Conservation (phyloP, 208 protist species). For the Trypanosoma caninum region DNA sequence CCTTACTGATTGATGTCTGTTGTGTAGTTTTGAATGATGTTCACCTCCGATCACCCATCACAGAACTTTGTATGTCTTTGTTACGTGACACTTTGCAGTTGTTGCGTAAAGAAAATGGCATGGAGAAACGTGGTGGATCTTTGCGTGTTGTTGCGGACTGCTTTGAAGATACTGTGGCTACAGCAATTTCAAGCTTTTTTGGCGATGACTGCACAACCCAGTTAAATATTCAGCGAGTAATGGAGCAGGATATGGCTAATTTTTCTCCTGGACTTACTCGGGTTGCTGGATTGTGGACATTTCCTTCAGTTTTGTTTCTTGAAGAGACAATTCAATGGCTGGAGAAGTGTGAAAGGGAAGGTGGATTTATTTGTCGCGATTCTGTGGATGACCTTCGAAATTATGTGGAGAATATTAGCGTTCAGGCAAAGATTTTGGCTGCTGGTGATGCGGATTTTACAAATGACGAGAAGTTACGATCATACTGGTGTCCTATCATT, state of each 20-base stretch:
- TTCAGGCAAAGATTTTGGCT: conserved; percentile 65
- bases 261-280: background rate
- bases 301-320: conserved; percentile 47
- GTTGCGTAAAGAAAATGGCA: conserved; percentile 9
- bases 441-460: conserved; percentile 62
- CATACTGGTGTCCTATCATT: conserved; percentile 64
- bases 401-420: conserved; percentile 78
- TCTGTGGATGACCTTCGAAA: conserved; percentile 43
- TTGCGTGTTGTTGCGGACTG: conserved; percentile 72
- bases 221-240: conserved; percentile 14
- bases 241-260: conserved; percentile 16
- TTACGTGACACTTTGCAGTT: conserved; percentile 45
- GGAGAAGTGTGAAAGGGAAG: conserved; percentile 63
- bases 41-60: conserved; percentile 63
- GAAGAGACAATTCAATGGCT: conserved; percentile 87
- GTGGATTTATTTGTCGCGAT: conserved; percentile 52
- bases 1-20: conserved; percentile 59
- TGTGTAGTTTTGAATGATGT: conserved; percentile 83
- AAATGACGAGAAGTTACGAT: conserved; percentile 36
- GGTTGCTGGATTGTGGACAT: background rate
- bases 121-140: conserved; percentile 8
- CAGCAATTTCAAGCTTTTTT: conserved; percentile 56
- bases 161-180: conserved; percentile 51
- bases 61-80: conserved; percentile 72
- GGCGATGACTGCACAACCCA: conserved; percentile 15